Conservation (phyloP, 352 stramenopile species). For the Hyaloperonospora brassicae region DNA sequence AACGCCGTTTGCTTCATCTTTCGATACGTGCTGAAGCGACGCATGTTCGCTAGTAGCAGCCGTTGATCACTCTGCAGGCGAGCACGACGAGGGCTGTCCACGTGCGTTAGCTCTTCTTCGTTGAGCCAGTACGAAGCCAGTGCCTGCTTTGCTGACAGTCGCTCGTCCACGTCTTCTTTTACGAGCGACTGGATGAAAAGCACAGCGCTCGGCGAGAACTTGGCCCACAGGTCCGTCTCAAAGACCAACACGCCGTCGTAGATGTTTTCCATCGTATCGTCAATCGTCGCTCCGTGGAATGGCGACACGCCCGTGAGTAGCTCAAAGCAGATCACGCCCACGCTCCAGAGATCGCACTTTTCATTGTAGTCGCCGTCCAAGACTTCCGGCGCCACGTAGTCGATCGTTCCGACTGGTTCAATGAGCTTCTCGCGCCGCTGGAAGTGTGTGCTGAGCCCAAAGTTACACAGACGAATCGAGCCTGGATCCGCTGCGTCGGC, state of each 20-base stretch:
- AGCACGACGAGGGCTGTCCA: slow-evolving; percentile 12
- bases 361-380: slow-evolving; percentile 77
- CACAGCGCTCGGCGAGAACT: slow-evolving; percentile 54
- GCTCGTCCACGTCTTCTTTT: slow-evolving; percentile 57
- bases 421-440: slow-evolving; percentile 63
- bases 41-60: slow-evolving; percentile 67
- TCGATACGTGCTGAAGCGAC: slow-evolving; percentile 60
- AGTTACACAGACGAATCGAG: slow-evolving; percentile 79
- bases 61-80: slow-evolving; percentile 53
- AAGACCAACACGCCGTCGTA: slow-evolving; percentile 71
- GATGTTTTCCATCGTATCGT: slow-evolving; percentile 81
- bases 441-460: slow-evolving; percentile 71
- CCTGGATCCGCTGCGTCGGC: slow-evolving; percentile 50
- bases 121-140: slow-evolving; percentile 62
- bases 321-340: slow-evolving; percentile 75
- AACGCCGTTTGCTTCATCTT: slow-evolving; percentile 76
- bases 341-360: slow-evolving; percentile 76
- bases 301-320: slow-evolving; percentile 57
- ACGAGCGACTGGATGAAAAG: slow-evolving; percentile 78
- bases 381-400: slow-evolving; percentile 77
- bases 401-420: slow-evolving; percentile 71
- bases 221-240: slow-evolving; percentile 54
- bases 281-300: slow-evolving; percentile 58
- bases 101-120: slow-evolving; percentile 16
- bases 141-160: slow-evolving; percentile 56